phyloP scores from a whole-genome alignment of 1,284 basidiomycete species.

The Cryptococcus maquisensis region DNA sequence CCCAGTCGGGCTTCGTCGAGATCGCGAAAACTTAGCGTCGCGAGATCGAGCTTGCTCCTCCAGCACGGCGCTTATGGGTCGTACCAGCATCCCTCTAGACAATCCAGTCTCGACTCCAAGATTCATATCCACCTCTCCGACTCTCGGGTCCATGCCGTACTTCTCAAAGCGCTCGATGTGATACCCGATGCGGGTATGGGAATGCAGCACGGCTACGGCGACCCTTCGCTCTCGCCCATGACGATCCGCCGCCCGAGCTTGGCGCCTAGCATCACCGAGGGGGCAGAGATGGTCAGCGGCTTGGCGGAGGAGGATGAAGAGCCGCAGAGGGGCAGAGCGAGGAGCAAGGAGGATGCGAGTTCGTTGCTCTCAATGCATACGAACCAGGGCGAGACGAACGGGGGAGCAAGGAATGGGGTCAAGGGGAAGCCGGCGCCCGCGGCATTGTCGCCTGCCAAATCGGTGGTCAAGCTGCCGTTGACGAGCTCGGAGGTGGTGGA shows the following conservation, averaged over 20 bases:
- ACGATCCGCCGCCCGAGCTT: slow-evolving; percentile 6
- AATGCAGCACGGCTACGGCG: background rate
- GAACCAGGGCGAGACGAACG: background rate
- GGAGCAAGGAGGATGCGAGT: slow-evolving; percentile 19
- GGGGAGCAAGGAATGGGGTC: too few species aligned
- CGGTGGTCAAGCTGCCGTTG: background rate
- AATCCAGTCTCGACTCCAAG: background rate
- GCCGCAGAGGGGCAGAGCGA: slow-evolving; percentile 29
- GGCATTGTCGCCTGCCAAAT: background rate
- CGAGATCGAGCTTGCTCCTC: background rate
- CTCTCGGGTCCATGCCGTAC: slow-evolving; percentile 20
- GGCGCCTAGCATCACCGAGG: slow-evolving; percentile 6
- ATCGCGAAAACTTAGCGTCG: slow-evolving; percentile 5
- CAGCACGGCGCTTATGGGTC: background rate
- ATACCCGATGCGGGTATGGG: slow-evolving; percentile 7
- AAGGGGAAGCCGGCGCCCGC: background rate
- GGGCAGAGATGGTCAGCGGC: background rate
- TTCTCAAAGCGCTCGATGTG: slow-evolving; percentile 25
- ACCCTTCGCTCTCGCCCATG: slow-evolving; percentile 1
- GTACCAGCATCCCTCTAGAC: slow-evolving; percentile 1
- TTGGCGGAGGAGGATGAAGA: slow-evolving; percentile 17
- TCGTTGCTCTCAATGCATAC: background rate
- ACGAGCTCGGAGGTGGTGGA: background rate
- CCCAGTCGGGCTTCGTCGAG: slow-evolving; percentile 15
- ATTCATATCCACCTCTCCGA: slow-evolving; percentile 24